Percentiles rank a stretch among this genome's conserved stretches.
These are phyloP conservation scores for Scleroderma citrinum DNA, from an alignment of 768 basidiomycete genomes.

Conservation along the genomic window DNA sequence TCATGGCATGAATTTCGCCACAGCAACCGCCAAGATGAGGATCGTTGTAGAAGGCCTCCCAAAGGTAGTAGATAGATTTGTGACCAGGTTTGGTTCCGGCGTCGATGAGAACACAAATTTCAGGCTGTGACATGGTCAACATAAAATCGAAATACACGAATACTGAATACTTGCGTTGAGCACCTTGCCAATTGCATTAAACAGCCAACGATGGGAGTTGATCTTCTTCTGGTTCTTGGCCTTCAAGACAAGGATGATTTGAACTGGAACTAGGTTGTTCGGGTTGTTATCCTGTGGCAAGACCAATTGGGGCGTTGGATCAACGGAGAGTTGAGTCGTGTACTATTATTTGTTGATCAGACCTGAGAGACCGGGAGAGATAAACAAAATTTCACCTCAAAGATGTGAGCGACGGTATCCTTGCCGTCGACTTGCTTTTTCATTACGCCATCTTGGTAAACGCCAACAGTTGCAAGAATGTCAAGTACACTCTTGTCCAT, in stretches of 20 bases:
- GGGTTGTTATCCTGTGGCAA: conserved; percentile 86
- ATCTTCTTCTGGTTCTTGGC: conserved; percentile 96
- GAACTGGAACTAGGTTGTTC: conserved; percentile 89
- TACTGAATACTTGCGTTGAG: conserved; percentile 47
- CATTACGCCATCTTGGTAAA: conserved; percentile 94
- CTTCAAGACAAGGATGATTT: conserved; percentile 87
- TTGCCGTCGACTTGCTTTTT: conserved; percentile 89
- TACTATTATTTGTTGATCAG: conserved; percentile 47
- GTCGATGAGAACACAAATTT: conserved; percentile 88
- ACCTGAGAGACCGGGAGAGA: neutral
- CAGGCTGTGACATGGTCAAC: conserved; percentile 49
- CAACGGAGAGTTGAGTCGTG: conserved; percentile 93
- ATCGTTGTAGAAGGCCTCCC: conserved; percentile 88
- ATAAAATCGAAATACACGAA: neutral
- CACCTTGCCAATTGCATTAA: conserved; percentile 86
- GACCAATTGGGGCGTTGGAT: conserved; percentile 83
- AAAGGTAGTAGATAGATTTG: conserved; percentile 92
- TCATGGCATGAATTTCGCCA: conserved; percentile 96
- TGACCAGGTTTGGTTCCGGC: conserved; percentile 96
- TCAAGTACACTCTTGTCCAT: conserved; percentile 96
- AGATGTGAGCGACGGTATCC: conserved; percentile 89
- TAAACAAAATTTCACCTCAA: conserved; percentile 55
- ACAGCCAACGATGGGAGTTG: conserved; percentile 93
- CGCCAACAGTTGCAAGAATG: conserved; percentile 82
- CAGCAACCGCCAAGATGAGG: conserved; percentile 79